These are phyloP conservation scores for Aegilops sharonensis DNA, from an alignment of 176 grass and related monocot genomes.

Conservation along the genomic window DNA sequence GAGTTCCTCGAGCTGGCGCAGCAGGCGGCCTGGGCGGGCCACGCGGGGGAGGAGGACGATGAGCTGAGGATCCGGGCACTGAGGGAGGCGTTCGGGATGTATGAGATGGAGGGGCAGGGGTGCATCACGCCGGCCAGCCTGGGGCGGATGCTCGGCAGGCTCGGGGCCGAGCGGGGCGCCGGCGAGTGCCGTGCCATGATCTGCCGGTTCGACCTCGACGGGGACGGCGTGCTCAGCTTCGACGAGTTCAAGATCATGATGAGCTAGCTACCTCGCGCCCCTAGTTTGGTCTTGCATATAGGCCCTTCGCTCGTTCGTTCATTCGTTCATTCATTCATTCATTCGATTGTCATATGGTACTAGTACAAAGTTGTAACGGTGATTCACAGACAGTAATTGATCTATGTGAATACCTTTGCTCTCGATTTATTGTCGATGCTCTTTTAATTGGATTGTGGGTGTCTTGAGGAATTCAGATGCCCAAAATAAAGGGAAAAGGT, in stretches of 20 bases:
- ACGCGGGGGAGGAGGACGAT: neutral
- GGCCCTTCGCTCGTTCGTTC: neutral
- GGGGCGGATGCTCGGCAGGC: neutral
- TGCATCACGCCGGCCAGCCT: constrained; percentile 29
- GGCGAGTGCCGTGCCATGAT: constrained; percentile 6
- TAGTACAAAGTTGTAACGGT: too few species aligned
- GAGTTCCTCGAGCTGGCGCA: constrained; percentile 14
- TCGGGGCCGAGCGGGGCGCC: neutral
- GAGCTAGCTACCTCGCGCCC: neutral
- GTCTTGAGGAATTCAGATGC: too few species aligned
- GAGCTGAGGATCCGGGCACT: neutral
- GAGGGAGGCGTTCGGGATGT: constrained; percentile 1
- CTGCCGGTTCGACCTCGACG: constrained; percentile 16
- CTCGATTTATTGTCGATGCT: too few species aligned
- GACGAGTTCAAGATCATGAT: constrained; percentile 35
- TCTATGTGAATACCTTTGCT: too few species aligned
- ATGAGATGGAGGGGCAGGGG: constrained; percentile 17
- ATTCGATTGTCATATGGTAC: neutral
- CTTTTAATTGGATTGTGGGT: too few species aligned
- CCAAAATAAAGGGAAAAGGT: too few species aligned
- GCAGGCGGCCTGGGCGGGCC: too few species aligned
- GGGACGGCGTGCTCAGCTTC: constrained; percentile 31
- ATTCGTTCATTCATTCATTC: neutral
- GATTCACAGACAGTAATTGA: too few species aligned
- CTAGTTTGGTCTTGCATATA: neutral